phyloP scores from a whole-genome alignment of 2,329 filamentous ascomycete species.

The Lecanicillium sp. region DNA sequence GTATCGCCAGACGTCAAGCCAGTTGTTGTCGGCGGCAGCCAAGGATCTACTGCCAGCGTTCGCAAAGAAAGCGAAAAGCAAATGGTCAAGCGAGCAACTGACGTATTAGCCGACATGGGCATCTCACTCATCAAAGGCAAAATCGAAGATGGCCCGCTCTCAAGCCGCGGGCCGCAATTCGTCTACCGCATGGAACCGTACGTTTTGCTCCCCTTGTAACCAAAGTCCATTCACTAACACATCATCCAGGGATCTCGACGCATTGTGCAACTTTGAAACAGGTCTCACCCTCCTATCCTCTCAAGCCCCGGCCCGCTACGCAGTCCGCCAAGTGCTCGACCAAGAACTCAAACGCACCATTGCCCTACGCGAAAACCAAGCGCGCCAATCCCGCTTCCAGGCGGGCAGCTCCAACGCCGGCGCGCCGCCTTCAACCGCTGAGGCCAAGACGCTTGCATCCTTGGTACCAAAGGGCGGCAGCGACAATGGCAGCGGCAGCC shows the following conservation, averaged over 20 bases:
- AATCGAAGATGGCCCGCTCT: slow-evolving; percentile 60
- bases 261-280: slow-evolving; percentile 66
- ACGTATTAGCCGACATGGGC: slow-evolving; percentile 74
- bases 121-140: slow-evolving; percentile 73
- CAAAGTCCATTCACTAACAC: slow-evolving; percentile 8
- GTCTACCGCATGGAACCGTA: slow-evolving; percentile 94
- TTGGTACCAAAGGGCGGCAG: slow-evolving; percentile 23
- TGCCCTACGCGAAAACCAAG: slow-evolving; percentile 54
- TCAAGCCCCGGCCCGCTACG: slow-evolving; percentile 74
- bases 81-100: slow-evolving; percentile 72
- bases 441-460: slow-evolving; percentile 13
- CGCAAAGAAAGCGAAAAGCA: slow-evolving; percentile 76
- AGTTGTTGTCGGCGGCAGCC: slow-evolving; percentile 66
- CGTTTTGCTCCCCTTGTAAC: slow-evolving; percentile 29
- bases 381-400: slow-evolving; percentile 56
- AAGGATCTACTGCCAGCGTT: slow-evolving; percentile 69
- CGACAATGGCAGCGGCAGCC: slow-evolving; percentile 23
- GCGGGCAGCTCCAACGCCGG: slow-evolving; percentile 32
- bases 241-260: slow-evolving; percentile 58
- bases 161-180: slow-evolving; percentile 57
- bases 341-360: slow-evolving; percentile 77
- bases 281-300: slow-evolving; percentile 46
- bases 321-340: slow-evolving; percentile 85
- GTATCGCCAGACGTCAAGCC: slow-evolving; percentile 87
- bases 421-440: neutral